Conservation (phyloP, 2,329 filamentous ascomycete genomes). For the Paecilomyces formosus region DNA sequence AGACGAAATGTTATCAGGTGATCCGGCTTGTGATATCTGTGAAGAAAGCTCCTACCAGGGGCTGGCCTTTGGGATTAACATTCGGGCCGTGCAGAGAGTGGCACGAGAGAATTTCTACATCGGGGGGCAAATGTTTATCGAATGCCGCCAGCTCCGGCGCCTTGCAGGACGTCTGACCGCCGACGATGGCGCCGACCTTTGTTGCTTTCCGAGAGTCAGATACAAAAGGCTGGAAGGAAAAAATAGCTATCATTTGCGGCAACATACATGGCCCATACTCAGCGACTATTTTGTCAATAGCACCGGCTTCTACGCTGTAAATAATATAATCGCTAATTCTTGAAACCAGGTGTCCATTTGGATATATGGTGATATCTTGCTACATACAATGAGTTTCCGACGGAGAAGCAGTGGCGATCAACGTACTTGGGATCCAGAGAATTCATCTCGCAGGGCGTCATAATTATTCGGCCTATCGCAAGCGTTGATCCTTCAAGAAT, state of each 20-base stretch:
- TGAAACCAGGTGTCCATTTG: constrained; percentile 92
- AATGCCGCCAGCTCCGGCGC: constrained; percentile 92
- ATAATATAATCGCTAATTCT: constrained; percentile 97
- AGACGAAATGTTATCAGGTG: constrained; percentile 7
- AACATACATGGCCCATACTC: constrained; percentile 85
- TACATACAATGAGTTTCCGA: constrained; percentile 43
- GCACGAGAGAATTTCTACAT: constrained; percentile 90
- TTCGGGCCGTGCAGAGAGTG: constrained; percentile 93
- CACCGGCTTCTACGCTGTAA: constrained; percentile 93
- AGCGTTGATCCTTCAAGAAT: constrained; percentile 68
- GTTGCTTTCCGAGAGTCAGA: constrained; percentile 57
- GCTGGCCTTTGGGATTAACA: constrained; percentile 81
- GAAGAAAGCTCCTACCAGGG: constrained; percentile 55
- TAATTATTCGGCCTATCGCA: constrained; percentile 90
- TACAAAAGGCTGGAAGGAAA: constrained; percentile 2
- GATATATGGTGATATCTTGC: constrained; percentile 79
- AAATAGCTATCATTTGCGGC: constrained; percentile 4
- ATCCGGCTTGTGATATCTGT: constrained; percentile 9
- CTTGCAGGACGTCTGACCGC: constrained; percentile 97
- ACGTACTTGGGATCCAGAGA: constrained; percentile 71
- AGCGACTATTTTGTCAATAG: constrained; percentile 79
- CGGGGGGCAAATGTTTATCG: constrained; percentile 74
- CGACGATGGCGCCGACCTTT: constrained; percentile 89
- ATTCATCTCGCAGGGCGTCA: constrained; percentile 72
- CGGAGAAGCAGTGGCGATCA: constrained; percentile 29